Conservation (phyloP, 129 eudicot species). For the Rutidosis leptorrhynchoides region DNA sequence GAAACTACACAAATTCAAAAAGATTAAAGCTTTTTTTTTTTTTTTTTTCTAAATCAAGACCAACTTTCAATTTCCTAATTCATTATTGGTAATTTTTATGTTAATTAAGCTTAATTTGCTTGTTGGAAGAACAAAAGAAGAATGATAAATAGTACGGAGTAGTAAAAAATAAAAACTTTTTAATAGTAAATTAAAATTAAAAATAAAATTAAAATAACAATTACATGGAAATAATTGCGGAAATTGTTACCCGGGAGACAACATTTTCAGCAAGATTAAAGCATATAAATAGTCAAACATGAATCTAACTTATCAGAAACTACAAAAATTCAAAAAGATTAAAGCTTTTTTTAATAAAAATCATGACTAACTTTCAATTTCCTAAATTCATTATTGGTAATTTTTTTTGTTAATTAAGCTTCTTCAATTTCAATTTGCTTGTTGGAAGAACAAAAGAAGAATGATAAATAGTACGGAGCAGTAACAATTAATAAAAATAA, state of each 20-base stretch:
- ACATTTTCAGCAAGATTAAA: slow-evolving; percentile 64
- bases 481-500: too few relatives aligned
- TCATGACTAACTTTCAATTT: background rate
- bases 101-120: background rate
- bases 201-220: background rate
- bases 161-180: background rate
- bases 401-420: background rate
- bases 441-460: background rate
- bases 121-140: background rate
- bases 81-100: background rate
- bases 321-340: slow-evolving; percentile 1
- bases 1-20: background rate
- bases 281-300: background rate
- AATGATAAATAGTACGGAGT: background rate
- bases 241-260: slow-evolving; percentile 46
- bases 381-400: background rate
- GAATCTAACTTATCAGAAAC: background rate
- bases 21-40: background rate
- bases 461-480: background rate
- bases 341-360: background rate
- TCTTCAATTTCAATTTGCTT: background rate
- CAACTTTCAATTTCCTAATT: background rate
- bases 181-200: background rate
- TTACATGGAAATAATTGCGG: background rate
- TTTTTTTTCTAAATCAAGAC: background rate